A percentile compares a stretch with the other conserved stretches of the same genome.
Evolutionary conservation across 441 rosid species (phyloP).

Genomic region (Pelargonium citronellum): DNA sequence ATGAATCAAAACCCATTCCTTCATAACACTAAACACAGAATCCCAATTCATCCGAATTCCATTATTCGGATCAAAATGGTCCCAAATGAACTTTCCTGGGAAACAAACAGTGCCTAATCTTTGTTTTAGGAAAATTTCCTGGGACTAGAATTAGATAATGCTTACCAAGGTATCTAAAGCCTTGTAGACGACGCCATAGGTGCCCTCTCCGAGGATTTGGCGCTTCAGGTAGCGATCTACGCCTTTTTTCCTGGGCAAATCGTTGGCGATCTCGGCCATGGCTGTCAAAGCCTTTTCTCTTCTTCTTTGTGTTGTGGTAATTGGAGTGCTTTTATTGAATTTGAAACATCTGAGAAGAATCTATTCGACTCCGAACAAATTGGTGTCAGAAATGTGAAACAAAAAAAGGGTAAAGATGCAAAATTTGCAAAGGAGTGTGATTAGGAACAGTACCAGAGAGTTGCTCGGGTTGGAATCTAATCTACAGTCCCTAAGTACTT

Average conservation of each 20-base stretch:
- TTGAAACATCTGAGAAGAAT: neutral
- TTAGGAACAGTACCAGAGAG: too few species aligned
- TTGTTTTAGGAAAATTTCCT: neutral
- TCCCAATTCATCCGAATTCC: neutral
- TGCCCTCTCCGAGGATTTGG: conserved; percentile 6
- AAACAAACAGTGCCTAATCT: neutral
- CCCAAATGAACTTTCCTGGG: neutral
- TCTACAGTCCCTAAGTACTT: too few species aligned
- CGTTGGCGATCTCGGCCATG: conserved; percentile 1
- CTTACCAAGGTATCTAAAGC: conserved; percentile 4
- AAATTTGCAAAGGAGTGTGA: too few species aligned
- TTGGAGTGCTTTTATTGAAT: neutral
- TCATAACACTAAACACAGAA: neutral
- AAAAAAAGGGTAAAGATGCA: too few species aligned
- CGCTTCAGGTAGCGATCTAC: conserved; percentile 9
- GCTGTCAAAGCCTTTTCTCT: neutral
- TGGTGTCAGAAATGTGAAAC: too few species aligned
- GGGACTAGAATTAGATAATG: neutral
- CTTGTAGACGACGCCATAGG: conserved; percentile 7
- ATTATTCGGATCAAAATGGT: neutral
- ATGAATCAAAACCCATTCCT: neutral
- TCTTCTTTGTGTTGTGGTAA: neutral
- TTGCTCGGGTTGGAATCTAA: too few species aligned
- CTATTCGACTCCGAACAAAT: neutral
- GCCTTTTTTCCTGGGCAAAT: neutral